Evolutionary conservation across 768 basidiomycete species (phyloP).

Genomic region (Dacryopinax primogenitus): DNA sequence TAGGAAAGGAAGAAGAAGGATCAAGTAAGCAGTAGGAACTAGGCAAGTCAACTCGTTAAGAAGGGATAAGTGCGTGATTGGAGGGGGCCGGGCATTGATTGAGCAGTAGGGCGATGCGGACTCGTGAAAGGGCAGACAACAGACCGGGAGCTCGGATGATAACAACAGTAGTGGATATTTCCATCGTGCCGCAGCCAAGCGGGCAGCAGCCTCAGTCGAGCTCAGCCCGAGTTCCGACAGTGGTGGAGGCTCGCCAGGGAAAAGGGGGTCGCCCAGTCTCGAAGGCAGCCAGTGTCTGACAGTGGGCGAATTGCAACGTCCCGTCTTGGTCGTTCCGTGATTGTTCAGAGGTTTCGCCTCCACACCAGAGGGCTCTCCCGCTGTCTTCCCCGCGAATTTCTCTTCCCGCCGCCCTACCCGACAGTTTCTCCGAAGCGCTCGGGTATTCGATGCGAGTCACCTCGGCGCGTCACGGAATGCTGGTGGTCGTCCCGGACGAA

Average conservation of each 20-base stretch:
- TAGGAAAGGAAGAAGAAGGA: neutral
- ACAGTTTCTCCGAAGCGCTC: constrained; percentile 6
- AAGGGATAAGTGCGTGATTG: constrained; percentile 3
- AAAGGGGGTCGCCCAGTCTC: neutral
- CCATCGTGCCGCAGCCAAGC: constrained; percentile 3
- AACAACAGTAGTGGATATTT: neutral
- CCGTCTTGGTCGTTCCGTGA: constrained; percentile 7
- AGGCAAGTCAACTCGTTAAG: neutral
- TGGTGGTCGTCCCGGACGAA: neutral
- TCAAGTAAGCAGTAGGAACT: neutral
- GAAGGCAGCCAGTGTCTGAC: neutral
- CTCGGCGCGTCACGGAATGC: neutral
- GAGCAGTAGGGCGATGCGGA: neutral
- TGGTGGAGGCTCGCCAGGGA: neutral
- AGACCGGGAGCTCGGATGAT: constrained; percentile 1
- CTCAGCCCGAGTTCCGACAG: neutral
- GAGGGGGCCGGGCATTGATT: neutral
- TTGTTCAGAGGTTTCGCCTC: constrained; percentile 10
- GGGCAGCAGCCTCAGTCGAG: neutral
- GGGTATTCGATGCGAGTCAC: neutral
- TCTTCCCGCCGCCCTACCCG: neutral
- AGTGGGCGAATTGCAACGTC: neutral
- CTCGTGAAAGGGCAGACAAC: neutral
- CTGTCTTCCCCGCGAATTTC: neutral
- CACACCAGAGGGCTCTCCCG: neutral